A percentile compares a stretch with the other conserved stretches of the same genome.
Evolutionary conservation across 78 protist genomes (phyloP).

Genomic region (Mastigamoeba balamuthi): DNA sequence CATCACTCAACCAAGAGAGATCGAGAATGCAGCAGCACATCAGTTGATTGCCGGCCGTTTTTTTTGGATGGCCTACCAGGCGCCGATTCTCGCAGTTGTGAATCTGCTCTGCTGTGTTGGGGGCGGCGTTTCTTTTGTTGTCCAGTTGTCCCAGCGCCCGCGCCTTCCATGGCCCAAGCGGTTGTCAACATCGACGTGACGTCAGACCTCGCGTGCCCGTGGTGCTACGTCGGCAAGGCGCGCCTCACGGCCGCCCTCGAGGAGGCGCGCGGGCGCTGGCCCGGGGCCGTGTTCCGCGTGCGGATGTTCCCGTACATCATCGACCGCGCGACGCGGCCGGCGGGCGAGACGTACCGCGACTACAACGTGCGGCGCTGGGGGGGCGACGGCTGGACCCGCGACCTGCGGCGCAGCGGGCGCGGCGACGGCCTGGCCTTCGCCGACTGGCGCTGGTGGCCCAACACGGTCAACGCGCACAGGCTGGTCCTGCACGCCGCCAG

Average conservation of each 20-base stretch:
- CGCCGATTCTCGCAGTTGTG: too few species aligned
- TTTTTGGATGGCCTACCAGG: too few species aligned
- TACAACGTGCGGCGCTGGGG: not conserved
- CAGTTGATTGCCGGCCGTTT: too few species aligned
- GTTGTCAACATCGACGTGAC: too few species aligned
- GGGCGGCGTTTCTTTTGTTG: too few species aligned
- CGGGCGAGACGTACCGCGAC: not conserved
- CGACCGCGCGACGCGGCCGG: not conserved
- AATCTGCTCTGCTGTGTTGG: too few species aligned
- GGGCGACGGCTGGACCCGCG: not conserved
- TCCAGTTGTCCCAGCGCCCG: too few species aligned
- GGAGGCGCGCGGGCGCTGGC: not conserved
- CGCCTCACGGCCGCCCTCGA: not conserved
- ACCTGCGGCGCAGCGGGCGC: not conserved
- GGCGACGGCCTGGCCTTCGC: not conserved
- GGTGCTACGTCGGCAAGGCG: not conserved
- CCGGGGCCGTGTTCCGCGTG: not conserved
- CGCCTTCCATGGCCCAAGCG: too few species aligned
- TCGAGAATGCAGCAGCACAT: too few species aligned
- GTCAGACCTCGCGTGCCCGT: not conserved
- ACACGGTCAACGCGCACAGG: not conserved
- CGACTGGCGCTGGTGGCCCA: not conserved
- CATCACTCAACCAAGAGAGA: too few species aligned
- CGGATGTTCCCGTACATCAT: not conserved
- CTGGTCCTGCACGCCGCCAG: not conserved